These are phyloP conservation scores for Globisporangium megalacanthum DNA, from an alignment of 352 stramenopile genomes.

Conservation along the genomic window DNA sequence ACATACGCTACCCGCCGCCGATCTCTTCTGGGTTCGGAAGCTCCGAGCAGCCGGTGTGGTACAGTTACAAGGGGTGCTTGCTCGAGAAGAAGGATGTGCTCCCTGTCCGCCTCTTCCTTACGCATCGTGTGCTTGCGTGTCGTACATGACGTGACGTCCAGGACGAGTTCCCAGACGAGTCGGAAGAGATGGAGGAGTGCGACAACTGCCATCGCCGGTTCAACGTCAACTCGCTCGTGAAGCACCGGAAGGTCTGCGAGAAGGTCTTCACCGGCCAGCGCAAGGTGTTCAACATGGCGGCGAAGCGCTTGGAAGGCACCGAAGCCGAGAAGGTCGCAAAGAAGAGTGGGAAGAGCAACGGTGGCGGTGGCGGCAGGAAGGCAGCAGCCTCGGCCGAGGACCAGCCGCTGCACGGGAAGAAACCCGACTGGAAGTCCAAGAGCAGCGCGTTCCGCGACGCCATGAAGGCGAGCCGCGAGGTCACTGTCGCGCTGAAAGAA, in stretches of 20 bases:
- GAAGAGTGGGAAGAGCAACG: conserved; percentile 26
- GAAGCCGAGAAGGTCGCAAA: conserved; percentile 67
- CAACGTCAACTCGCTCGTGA: conserved; percentile 59
- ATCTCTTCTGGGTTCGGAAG: conserved; percentile 37
- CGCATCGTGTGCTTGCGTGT: not conserved
- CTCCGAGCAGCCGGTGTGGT: conserved; percentile 26
- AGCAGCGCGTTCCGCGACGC: conserved; percentile 82
- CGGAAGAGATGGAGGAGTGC: conserved; percentile 66
- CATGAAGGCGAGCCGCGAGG: conserved; percentile 78
- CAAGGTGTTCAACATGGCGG: conserved; percentile 85
- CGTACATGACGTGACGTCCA: conserved; percentile 6
- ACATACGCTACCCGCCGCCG: conserved; percentile 24
- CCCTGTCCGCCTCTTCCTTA: too few relatives aligned
- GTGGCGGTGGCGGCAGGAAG: conserved; percentile 16
- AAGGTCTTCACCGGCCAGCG: conserved; percentile 84
- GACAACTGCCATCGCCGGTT: conserved; percentile 81
- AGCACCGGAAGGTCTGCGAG: conserved; percentile 82
- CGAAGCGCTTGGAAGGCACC: conserved; percentile 60
- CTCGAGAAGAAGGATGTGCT: not conserved
- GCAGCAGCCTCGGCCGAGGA: conserved; percentile 24
- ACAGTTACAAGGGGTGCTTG: not conserved
- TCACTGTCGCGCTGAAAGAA: conserved; percentile 62
- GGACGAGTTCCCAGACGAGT: conserved; percentile 46
- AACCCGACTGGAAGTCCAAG: conserved; percentile 82
- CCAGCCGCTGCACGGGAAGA: conserved; percentile 50